Evolutionary conservation across 2,329 filamentous ascomycete species (phyloP).

Genomic region (Botrytis fragariae): DNA sequence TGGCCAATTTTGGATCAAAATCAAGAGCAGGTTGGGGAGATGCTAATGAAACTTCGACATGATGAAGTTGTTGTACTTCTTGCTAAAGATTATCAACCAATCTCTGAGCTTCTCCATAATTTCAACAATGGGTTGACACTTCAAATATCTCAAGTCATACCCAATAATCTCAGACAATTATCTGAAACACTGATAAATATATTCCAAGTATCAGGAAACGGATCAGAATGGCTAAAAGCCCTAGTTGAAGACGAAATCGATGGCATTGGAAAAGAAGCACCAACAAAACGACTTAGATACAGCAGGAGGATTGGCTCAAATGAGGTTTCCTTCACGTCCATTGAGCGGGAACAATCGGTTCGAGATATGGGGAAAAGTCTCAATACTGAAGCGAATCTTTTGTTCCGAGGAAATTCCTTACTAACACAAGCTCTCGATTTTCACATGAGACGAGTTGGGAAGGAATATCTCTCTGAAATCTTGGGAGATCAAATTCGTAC

Average conservation of each 20-base stretch:
- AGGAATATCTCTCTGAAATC: constrained; percentile 86
- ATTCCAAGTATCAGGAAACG: constrained; percentile 85
- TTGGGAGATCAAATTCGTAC: constrained; percentile 81
- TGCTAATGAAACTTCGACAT: constrained; percentile 78
- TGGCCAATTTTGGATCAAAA: constrained; percentile 75
- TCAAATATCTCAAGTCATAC: constrained; percentile 77
- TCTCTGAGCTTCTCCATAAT: constrained; percentile 79
- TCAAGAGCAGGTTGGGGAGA: constrained; percentile 74
- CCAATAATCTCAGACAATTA: constrained; percentile 72
- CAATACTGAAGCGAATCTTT: constrained; percentile 84
- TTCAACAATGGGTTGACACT: constrained; percentile 82
- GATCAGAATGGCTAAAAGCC: constrained; percentile 86
- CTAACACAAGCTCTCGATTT: constrained; percentile 91
- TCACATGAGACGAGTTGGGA: constrained; percentile 91
- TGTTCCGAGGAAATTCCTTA: constrained; percentile 93
- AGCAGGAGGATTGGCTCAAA: constrained; percentile 68
- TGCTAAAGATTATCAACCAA: constrained; percentile 76
- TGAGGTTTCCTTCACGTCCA: constrained; percentile 59
- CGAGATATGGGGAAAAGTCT: constrained; percentile 76
- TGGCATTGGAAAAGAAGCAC: constrained; percentile 78
- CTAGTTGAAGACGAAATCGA: constrained; percentile 97
- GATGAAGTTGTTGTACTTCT: constrained; percentile 90
- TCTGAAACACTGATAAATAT: constrained; percentile 90
- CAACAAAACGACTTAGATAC: constrained; percentile 71
- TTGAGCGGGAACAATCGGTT: constrained; percentile 68